Evolutionary conservation across 768 basidiomycete species (phyloP), one percentile per base, ranked within the genome.

Genomic region (Mycena kentingensis): DNA sequence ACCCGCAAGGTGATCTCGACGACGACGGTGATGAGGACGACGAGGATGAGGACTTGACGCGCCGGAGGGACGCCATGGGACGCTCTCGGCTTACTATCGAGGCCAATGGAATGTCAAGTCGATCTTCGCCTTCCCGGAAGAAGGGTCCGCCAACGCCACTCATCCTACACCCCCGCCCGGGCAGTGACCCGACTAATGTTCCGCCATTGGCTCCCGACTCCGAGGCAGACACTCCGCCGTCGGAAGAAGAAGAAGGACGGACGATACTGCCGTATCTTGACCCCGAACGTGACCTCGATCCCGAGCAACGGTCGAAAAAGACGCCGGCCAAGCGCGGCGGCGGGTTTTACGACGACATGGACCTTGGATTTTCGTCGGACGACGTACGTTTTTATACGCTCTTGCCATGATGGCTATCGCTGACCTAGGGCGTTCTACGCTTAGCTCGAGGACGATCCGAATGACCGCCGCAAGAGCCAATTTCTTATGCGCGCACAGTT

Each of bases 381-480:
- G 76, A 79, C 39, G 76, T 77, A 54, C 67, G 75, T 66, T 29
- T 31, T 47, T 51, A 21, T 45, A 10, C 55, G 54, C 36, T 18
- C 31, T 47, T 46, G 25, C 37, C 34, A 29, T 49, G 32, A 42
- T 59, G 45, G 21, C 26, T 19, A 36, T 46, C 48, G 21, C 37
- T 22, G 44, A 41, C 44, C 13, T 46, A 35, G 19, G 18, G 61
- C 29, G 60, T 68, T 52, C 63, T 18, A 1, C 24, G 19, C 28
- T 6, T 60, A 89, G 86, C 85, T 79, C 59, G 85, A 88, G 53
- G 79, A 82, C 38, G 73, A 82, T 58, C 85, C 86, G 37, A 76
- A 89, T 62, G 89, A 90, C 68, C 79, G 81, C 52, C 78, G 88
- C 35, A 80, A 79, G 63, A 91, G 88, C 65, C 90, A 91, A 60